Evolutionary conservation across 106 monocot genomes (phyloP).

Genomic region (Dioscorea zingiberensis): DNA sequence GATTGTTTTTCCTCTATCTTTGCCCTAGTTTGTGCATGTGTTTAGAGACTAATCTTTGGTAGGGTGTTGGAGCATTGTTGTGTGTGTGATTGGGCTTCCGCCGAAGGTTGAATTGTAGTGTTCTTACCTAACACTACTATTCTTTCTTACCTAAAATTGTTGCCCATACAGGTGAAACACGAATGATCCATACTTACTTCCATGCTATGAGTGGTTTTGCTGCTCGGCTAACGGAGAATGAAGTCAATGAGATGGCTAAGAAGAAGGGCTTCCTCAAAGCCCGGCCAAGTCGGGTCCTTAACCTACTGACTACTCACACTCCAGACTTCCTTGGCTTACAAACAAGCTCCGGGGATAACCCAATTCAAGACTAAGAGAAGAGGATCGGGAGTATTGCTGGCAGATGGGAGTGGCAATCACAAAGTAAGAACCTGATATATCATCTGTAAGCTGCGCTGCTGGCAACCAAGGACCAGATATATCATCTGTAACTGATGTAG

Average conservation of each 20-base stretch:
- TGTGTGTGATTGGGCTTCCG: too few species aligned
- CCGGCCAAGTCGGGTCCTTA: background rate
- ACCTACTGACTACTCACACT: background rate
- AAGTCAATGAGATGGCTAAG: constrained; percentile 1
- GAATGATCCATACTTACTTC: background rate
- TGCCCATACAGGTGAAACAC: background rate
- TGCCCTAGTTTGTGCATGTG: too few species aligned
- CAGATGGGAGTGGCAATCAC: too few species aligned
- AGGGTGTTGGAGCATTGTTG: too few species aligned
- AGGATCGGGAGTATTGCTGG: too few species aligned
- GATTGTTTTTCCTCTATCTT: too few species aligned
- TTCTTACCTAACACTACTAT: too few species aligned
- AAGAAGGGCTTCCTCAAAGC: background rate
- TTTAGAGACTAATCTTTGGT: too few species aligned
- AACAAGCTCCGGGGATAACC: background rate
- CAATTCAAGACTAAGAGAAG: too few species aligned
- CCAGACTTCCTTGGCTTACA: background rate
- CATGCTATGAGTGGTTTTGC: background rate
- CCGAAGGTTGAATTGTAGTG: too few species aligned
- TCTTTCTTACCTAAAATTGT: background rate
- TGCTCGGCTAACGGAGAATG: background rate
- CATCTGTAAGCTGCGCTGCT: constrained; percentile 7
- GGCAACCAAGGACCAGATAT: constrained; percentile 4
- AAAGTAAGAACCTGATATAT: too few species aligned
- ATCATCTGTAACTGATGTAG: background rate